phyloP scores from a whole-genome alignment of 768 basidiomycete genomes.

The Naganishia friedmannii region DNA sequence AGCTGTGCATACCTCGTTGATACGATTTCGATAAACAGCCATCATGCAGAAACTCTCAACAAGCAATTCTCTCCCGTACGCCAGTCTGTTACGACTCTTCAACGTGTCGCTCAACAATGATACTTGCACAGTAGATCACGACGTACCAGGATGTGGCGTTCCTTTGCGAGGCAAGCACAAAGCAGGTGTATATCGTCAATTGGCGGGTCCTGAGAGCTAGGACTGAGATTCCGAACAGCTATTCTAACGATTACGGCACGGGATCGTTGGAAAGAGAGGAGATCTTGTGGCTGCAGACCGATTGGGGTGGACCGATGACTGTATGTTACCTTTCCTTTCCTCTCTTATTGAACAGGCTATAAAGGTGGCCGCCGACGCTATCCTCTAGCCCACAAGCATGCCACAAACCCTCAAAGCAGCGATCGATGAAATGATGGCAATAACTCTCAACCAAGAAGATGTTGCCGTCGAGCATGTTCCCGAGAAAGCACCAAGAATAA shows the following conservation, averaged over 20 bases:
- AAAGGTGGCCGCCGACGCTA: neutral
- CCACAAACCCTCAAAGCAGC: neutral
- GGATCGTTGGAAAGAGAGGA: neutral
- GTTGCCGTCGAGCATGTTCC: neutral
- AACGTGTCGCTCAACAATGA: neutral
- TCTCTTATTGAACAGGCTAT: too few relatives aligned
- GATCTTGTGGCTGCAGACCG: conserved; percentile 11
- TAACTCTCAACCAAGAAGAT: neutral
- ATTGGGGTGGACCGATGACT: neutral
- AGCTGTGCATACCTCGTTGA: conserved; percentile 18
- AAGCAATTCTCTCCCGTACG: neutral
- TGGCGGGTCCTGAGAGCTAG: neutral
- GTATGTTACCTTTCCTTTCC: neutral
- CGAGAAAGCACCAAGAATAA: too few relatives aligned
- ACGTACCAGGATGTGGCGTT: conserved; percentile 3
- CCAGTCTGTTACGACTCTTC: too few relatives aligned
- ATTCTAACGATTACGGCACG: neutral
- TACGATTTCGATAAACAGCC: neutral
- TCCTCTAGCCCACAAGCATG: neutral
- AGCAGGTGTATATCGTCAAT: conserved; percentile 19
- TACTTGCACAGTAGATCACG: conserved; percentile 3
- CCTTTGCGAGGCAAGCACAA: neutral
- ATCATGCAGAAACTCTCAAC: neutral
- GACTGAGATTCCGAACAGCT: too few relatives aligned
- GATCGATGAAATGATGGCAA: neutral